These are phyloP conservation scores for Leccinellum rugosiceps DNA, from an alignment of 768 basidiomycete genomes.

Conservation along the genomic window DNA sequence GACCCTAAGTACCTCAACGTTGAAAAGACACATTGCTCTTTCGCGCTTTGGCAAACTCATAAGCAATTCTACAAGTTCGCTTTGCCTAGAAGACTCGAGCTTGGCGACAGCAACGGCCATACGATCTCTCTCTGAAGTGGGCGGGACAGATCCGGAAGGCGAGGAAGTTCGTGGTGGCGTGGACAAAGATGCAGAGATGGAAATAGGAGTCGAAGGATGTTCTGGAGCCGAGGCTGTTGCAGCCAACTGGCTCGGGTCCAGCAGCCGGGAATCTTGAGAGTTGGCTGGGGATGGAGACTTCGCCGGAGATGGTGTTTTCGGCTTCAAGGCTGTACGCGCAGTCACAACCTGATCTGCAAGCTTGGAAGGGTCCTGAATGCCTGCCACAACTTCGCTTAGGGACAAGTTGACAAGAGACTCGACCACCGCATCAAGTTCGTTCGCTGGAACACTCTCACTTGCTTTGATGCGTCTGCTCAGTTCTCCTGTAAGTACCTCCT, in stretches of 20 bases:
- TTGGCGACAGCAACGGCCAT: conserved; percentile 63
- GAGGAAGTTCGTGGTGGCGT: conserved; percentile 85
- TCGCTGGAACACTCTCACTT: conserved; percentile 47
- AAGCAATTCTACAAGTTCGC: conserved; percentile 71
- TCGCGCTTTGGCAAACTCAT: conserved; percentile 89
- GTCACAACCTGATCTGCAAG: conserved; percentile 61
- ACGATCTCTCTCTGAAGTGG: conserved; percentile 70
- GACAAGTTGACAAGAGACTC: conserved; percentile 69
- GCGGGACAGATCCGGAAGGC: conserved; percentile 60
- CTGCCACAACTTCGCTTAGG: conserved; percentile 72
- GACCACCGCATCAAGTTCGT: conserved; percentile 63
- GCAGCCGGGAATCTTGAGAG: conserved; percentile 70
- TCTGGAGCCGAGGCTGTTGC: conserved; percentile 88
- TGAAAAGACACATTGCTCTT: conserved; percentile 89
- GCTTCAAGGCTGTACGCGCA: conserved; percentile 35
- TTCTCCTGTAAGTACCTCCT: conserved; percentile 82
- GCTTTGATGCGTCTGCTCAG: conserved; percentile 69
- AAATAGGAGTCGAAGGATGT: conserved; percentile 83
- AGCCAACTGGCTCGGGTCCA: conserved; percentile 58
- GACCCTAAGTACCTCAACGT: conserved; percentile 67
- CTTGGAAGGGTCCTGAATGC: conserved; percentile 66
- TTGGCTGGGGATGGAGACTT: conserved; percentile 53
- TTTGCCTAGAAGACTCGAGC: conserved; percentile 57
- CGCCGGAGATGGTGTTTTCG: conserved; percentile 39
- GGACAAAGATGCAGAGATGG: conserved; percentile 68